These are phyloP conservation scores for Puccinia horiana DNA, from an alignment of 1,284 basidiomycete genomes.

Conservation along the genomic window DNA sequence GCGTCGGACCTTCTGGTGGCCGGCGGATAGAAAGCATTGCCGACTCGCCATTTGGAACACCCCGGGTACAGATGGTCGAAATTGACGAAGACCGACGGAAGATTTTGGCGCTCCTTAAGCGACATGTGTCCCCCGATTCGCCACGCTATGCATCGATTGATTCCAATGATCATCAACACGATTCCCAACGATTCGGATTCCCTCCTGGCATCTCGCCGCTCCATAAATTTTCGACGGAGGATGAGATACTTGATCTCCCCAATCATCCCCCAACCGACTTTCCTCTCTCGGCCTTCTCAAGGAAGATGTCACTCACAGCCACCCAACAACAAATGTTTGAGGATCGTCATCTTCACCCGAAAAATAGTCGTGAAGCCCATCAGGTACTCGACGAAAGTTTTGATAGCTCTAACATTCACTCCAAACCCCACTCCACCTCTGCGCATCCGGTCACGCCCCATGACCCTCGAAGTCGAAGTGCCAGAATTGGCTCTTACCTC, in stretches of 20 bases:
- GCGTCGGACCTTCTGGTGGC: neutral
- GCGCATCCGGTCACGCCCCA: neutral
- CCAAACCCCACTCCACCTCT: neutral
- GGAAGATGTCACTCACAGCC: constrained; percentile 31
- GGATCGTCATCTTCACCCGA: neutral
- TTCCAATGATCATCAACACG: neutral
- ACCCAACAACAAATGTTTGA: constrained; percentile 19
- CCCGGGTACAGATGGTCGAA: constrained; percentile 11
- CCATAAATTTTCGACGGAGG: neutral
- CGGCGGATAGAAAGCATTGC: neutral
- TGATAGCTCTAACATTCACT: neutral
- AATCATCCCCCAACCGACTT: constrained; percentile 27
- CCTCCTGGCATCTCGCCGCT: neutral
- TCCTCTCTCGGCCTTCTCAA: constrained; percentile 32
- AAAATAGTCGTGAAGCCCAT: neutral
- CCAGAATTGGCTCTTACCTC: constrained; percentile 53
- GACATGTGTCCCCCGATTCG: neutral
- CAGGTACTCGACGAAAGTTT: neutral
- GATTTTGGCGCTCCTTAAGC: constrained; percentile 25
- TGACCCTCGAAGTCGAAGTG: constrained; percentile 55
- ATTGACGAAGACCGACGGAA: constrained; percentile 25
- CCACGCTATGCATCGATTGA: neutral
- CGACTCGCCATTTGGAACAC: neutral
- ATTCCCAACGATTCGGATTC: neutral
- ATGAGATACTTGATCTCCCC: neutral